Base-by-base conservation (phyloP, 164 flowering plant genomes). In the Vitis vinifera region DNA sequence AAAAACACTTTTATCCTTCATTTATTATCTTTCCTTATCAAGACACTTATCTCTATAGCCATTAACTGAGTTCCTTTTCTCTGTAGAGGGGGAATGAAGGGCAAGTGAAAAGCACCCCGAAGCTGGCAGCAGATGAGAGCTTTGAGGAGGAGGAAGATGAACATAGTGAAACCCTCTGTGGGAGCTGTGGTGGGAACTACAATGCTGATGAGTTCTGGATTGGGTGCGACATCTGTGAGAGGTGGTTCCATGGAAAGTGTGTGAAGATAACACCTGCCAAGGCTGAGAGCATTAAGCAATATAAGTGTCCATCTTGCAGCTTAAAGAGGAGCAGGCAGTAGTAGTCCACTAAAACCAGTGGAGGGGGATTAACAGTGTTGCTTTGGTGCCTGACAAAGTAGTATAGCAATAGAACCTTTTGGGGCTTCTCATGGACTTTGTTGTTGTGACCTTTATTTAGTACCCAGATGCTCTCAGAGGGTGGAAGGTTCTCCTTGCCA, bases 191-290 rank as follows among this genome's bases (percentile, higher is more conserved):
- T 3, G 94, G 94, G 65, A 90, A 83, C 62, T 93, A 93, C 78
- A 91, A 72, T 63, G 87, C 86, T 0, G 92, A 93, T 69, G 98
- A 91, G 76, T 93, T 90, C 62, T 91, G 98, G 97, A 93, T 91
- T 44, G 84, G 92, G 57, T 91, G 98, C 67, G 98, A 93, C 73
- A 76, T 90, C 10, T 93, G 98, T 50, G 98, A 93, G 79, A 82
- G 84, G 75, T 93, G 97, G 97, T 93, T 59, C 77, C 98, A 93
- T 59, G 98, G 97, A 8, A 93, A 93, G 65, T 93, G 98, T 55
- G 98, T 93, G 81, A 91, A 90, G 86, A 93, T 93, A 70, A 93
- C 97, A 16, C 98, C 97, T 29, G 96, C 96, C 11, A 93, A 90
- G 79, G 97, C 98, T 2, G 95, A 88, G 83, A 90, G 63, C 59